These are phyloP conservation scores for Leccinum pachyderme DNA, from an alignment of 1,284 basidiomycete genomes.

Conservation along the genomic window DNA sequence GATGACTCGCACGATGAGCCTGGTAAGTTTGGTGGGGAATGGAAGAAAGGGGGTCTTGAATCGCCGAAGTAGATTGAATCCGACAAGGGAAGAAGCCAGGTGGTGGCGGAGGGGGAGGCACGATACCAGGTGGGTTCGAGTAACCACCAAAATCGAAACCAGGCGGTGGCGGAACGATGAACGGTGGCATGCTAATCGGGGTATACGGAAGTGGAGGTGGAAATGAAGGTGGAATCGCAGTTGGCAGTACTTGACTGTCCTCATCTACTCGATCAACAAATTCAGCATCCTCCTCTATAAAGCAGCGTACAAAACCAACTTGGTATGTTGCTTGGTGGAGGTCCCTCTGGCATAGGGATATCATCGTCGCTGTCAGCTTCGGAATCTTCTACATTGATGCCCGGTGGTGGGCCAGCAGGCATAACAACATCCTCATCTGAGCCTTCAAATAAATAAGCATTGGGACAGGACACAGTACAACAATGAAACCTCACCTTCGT, in stretches of 20 bases:
- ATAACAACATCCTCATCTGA: slow-evolving; percentile 61
- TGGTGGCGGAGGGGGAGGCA: slow-evolving; percentile 31
- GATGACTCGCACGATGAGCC: slow-evolving; percentile 47
- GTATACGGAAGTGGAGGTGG: slow-evolving; percentile 31
- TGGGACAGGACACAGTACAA: slow-evolving; percentile 3
- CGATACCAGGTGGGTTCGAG: slow-evolving; percentile 28
- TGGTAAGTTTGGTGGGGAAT: slow-evolving; percentile 68
- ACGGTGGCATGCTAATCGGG: slow-evolving; percentile 22
- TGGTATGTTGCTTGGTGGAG: slow-evolving; percentile 50
- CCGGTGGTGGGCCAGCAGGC: slow-evolving; percentile 72
- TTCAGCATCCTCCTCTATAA: slow-evolving; percentile 11
- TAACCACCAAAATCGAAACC: slow-evolving; percentile 22
- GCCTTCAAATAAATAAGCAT: slow-evolving; percentile 18
- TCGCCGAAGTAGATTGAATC: slow-evolving; percentile 44
- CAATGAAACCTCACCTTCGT: slow-evolving; percentile 40
- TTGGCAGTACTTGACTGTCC: slow-evolving; percentile 18
- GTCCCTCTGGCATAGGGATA: slow-evolving; percentile 84
- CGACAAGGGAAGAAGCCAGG: slow-evolving; percentile 49
- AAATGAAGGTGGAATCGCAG: slow-evolving; percentile 9
- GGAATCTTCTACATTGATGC: slow-evolving; percentile 40
- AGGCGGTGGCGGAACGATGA: slow-evolving; percentile 25
- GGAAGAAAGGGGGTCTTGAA: slow-evolving; percentile 63
- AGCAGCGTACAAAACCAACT: slow-evolving; percentile 16
- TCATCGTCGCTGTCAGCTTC: slow-evolving; percentile 64
- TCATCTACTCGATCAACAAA: slow-evolving; percentile 13